These are phyloP conservation scores for Cutaneotrichosporon sp. DNA, from an alignment of 1,284 basidiomycete species.

Conservation along the genomic window DNA sequence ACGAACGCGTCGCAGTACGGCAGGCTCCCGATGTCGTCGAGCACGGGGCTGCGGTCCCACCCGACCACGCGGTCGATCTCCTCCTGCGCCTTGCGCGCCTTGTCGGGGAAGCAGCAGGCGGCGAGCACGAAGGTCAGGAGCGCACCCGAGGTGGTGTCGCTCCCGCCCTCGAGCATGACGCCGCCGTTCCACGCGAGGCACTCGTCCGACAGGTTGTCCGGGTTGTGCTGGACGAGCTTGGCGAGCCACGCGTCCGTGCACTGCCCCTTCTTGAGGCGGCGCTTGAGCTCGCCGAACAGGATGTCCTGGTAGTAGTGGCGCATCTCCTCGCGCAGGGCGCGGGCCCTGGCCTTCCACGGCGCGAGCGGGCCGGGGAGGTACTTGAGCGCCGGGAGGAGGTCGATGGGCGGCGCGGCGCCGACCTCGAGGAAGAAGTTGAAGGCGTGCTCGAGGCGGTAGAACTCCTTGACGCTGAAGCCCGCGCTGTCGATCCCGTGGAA, in stretches of 20 bases:
- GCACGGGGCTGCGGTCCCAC: conserved; percentile 9
- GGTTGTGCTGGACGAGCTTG: conserved; percentile 6
- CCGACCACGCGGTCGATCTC: conserved; percentile 15
- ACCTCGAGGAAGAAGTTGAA: conserved; percentile 20
- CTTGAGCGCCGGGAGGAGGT: conserved; percentile 17
- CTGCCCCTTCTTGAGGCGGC: conserved; percentile 7
- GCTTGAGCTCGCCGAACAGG: conserved; percentile 12
- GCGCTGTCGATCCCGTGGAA: conserved; percentile 7
- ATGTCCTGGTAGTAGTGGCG: conserved; percentile 12
- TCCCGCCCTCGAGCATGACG: conserved; percentile 19
- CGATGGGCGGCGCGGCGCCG: conserved; percentile 14
- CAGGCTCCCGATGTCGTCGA: conserved; percentile 11
- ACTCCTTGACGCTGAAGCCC: conserved; percentile 17
- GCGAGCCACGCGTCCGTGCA: conserved; percentile 15
- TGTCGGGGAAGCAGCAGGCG: conserved; percentile 13
- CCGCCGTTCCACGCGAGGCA: conserved; percentile 16
- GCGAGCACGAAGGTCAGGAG: conserved; percentile 14
- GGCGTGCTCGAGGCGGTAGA: conserved; percentile 17
- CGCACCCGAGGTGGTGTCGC: conserved; percentile 14
- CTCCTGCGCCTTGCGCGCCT: conserved; percentile 9
- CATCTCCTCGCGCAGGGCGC: conserved; percentile 11
- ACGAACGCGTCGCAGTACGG: conserved; percentile 18
- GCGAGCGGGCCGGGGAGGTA: conserved; percentile 14
- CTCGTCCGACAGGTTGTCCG: conserved; percentile 13
- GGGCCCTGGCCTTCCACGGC: conserved; percentile 16